Conservation (phyloP, 2,329 filamentous ascomycete genomes). For the Amesomyces nigricolor region DNA sequence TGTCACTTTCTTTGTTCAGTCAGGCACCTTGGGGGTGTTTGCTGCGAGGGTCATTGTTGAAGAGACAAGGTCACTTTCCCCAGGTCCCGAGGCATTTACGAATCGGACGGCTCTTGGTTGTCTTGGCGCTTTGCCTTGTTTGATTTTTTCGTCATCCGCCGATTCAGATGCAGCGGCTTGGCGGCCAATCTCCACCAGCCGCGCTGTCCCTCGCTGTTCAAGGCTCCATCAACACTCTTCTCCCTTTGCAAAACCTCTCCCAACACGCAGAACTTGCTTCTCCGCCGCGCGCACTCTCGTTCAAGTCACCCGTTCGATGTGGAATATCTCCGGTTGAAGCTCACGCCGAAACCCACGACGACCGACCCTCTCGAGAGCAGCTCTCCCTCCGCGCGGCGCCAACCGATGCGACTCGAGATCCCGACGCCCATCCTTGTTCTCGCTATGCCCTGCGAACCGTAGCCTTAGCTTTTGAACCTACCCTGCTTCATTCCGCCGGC, state of each 20-base stretch:
- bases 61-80: background rate
- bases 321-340: background rate
- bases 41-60: too few species aligned
- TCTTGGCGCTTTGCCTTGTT: slow-evolving; percentile 20
- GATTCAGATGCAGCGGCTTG: background rate
- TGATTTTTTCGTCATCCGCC: slow-evolving; percentile 19
- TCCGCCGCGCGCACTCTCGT: background rate
- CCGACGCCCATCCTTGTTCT: slow-evolving; percentile 10
- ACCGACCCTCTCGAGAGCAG: background rate
- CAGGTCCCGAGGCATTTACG: background rate
- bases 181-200: slow-evolving; percentile 17
- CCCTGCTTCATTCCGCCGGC: background rate
- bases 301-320: background rate
- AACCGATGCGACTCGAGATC: slow-evolving; percentile 19
- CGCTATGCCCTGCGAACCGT: slow-evolving; percentile 22
- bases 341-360: background rate
- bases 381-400: slow-evolving; percentile 3
- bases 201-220: slow-evolving; percentile 12
- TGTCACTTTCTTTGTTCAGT: too few species aligned
- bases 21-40: too few species aligned
- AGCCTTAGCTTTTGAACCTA: slow-evolving; percentile 8
- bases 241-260: slow-evolving; percentile 7
- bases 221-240: slow-evolving; percentile 10
- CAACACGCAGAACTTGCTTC: slow-evolving; percentile 8
- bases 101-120: background rate